Base-by-base conservation (phyloP, 176 grass and related monocot species). In the Thalia dealbata region DNA sequence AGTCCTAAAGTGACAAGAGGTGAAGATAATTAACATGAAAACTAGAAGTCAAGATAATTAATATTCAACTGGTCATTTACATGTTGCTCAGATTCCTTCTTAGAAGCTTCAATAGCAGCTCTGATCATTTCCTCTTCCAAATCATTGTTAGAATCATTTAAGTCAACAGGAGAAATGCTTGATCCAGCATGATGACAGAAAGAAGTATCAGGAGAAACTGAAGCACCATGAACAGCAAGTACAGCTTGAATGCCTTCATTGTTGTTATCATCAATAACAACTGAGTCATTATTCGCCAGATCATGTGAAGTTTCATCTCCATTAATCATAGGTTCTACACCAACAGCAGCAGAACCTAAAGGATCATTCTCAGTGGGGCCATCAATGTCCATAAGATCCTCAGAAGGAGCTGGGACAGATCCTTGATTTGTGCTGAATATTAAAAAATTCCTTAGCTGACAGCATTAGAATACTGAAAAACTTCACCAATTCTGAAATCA, bases 41-140 rank as follows among this genome's bases (percentile, higher is more conserved):
- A 38, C 23, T 14, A 28, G 48, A n/a, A 71, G 44, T 78, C 19
- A 13, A 69, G 67, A 71, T 50, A 79, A 23, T 43, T 42, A 52
- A 15, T 21, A 59, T 71, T 52, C 32, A 71, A 61, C 55, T 79
- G 24, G 21, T 25, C 19, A 62, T 41, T 48, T 61, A 55, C 52
- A 70, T 79, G 66, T 73, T 58, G 83, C 79, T 91, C 85, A 25
- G 79, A 77, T 42, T 91, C 90, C 61, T 76, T 84, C 88, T 83
- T 99, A 74, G 95, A 99, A 64, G 90, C 95, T 84, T 99, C 90
- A 81, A 93, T 99, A 76, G 90, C 95, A 52, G 90, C 95, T 35
- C 67, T 84, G 30, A 99, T 81, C 95, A 99, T 99, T 82, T 93
- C 83, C 75, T 99, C 90, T 86, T 99, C 95, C 82, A 99, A 88